A percentile compares a stretch with the other conserved stretches of the same genome.
Evolutionary conservation across 1,284 basidiomycete species (phyloP).

Genomic region (Cutaneotrichosporon curvatum): DNA sequence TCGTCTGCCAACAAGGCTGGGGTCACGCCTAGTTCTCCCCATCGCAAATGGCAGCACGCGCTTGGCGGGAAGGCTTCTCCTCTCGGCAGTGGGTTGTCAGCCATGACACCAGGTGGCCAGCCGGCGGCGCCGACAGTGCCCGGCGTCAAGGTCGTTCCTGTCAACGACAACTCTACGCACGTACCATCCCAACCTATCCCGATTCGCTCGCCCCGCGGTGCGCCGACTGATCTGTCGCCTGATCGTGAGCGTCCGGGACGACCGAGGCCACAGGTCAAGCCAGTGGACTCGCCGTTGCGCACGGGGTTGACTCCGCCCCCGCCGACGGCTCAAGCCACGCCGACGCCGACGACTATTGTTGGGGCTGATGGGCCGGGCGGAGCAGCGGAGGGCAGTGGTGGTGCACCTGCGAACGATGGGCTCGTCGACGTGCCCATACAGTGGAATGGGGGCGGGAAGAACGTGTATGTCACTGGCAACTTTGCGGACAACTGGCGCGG

Average conservation of each 20-base stretch:
- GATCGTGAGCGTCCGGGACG: conserved; percentile 5
- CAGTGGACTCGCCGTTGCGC: conserved; percentile 14
- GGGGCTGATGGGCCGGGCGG: neutral
- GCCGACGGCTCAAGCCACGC: conserved; percentile 27
- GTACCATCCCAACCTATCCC: conserved; percentile 18
- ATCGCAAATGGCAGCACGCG: conserved; percentile 5
- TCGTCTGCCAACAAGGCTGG: neutral
- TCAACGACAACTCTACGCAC: conserved; percentile 17
- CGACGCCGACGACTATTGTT: conserved; percentile 9
- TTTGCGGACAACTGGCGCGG: conserved; percentile 55
- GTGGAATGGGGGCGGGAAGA: conserved; percentile 47
- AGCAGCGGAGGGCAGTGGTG: neutral
- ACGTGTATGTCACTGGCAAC: conserved; percentile 55
- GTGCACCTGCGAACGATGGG: conserved; percentile 21
- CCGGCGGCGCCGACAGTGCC: neutral
- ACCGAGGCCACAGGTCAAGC: conserved; percentile 14
- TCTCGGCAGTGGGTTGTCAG: too few species aligned
- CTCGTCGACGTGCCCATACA: conserved; percentile 40
- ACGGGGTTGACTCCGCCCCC: conserved; percentile 25
- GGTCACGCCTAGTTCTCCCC: neutral
- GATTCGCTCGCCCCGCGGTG: conserved; percentile 16
- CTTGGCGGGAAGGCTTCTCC: conserved; percentile 5
- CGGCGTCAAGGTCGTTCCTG: conserved; percentile 17
- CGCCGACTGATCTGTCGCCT: neutral
- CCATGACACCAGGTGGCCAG: neutral